Conservation (phyloP, 352 stramenopile genomes). For the Globisporangium megalacanthum region DNA sequence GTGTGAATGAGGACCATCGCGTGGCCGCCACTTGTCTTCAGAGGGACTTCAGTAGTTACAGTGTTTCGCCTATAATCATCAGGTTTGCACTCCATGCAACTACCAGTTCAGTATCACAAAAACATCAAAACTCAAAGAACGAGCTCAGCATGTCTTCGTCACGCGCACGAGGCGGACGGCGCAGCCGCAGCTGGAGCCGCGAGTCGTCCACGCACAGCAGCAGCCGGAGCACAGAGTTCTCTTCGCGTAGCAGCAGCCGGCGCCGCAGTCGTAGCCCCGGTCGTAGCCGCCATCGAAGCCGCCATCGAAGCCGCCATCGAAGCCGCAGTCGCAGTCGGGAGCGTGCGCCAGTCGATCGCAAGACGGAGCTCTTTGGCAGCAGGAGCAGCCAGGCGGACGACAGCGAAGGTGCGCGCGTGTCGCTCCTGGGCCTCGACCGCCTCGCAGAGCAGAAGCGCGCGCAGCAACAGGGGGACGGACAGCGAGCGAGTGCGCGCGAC, state of each 20-base stretch:
- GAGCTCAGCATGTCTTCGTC: constrained; percentile 3
- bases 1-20: too few relatives aligned
- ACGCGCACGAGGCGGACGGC: constrained; percentile 1
- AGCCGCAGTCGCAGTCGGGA: constrained; percentile 14
- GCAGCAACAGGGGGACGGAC: not conserved
- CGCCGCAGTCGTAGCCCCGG: constrained; percentile 6
- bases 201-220: constrained; percentile 6
- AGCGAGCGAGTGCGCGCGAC: not conserved
- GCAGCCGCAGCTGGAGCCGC: constrained; percentile 21
- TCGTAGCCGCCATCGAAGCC: constrained; percentile 1
- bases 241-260: not conserved
- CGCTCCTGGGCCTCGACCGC: constrained; percentile 52
- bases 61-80: too few relatives aligned
- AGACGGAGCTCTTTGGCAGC: constrained; percentile 23
- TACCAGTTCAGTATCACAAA: too few relatives aligned
- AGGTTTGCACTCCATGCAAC: too few relatives aligned
- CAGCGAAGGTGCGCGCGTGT: constrained; percentile 13
- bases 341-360: constrained; percentile 6
- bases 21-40: too few relatives aligned
- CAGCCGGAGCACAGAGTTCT: constrained; percentile 19
- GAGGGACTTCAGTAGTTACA: too few relatives aligned
- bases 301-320: constrained; percentile 8
- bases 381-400: not conserved
- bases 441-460: constrained; percentile 58
- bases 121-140: constrained; percentile 4